A percentile compares a stretch with the other conserved stretches of the same genome.
These are phyloP conservation scores for Fomitopsis pulvina DNA, from an alignment of 768 basidiomycete genomes.

Conservation along the genomic window DNA sequence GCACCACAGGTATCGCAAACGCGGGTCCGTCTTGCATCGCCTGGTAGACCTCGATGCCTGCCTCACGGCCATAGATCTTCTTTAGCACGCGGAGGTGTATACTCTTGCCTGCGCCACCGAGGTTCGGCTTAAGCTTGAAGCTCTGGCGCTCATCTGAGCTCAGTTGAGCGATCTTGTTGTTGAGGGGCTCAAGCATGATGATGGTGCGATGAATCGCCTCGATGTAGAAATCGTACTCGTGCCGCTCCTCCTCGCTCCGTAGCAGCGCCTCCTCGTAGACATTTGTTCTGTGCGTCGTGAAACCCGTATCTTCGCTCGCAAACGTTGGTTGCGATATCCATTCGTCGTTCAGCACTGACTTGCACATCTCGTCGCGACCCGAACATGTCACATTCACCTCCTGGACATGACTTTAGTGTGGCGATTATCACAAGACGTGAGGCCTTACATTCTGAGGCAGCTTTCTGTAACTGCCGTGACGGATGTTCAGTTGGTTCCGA, in stretches of 20 bases:
- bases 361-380: constrained; percentile 96
- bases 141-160: constrained; percentile 66
- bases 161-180: constrained; percentile 79
- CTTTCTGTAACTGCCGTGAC: constrained; percentile 86
- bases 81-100: constrained; percentile 93
- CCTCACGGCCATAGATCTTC: constrained; percentile 92
- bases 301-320: constrained; percentile 90
- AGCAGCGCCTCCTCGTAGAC: constrained; percentile 95
- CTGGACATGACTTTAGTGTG: constrained; percentile 32
- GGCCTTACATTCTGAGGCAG: constrained; percentile 69
- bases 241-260: constrained; percentile 94
- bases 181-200: constrained; percentile 83
- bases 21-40: constrained; percentile 92
- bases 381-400: constrained; percentile 86
- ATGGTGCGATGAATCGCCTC: constrained; percentile 93
- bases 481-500: constrained; percentile 60
- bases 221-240: constrained; percentile 98
- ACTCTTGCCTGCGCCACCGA: constrained; percentile 77
- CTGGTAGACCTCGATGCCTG: constrained; percentile 72
- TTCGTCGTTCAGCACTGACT: constrained; percentile 92
- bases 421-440: background rate
- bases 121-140: constrained; percentile 86
- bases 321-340: constrained; percentile 98
- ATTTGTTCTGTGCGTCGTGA: constrained; percentile 90
- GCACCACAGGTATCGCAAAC: constrained; percentile 83